Percentiles rank a stretch among this genome's conserved stretches.
Conservation (phyloP, 768 basidiomycete genomes). For the Termitomyces titanicus region DNA sequence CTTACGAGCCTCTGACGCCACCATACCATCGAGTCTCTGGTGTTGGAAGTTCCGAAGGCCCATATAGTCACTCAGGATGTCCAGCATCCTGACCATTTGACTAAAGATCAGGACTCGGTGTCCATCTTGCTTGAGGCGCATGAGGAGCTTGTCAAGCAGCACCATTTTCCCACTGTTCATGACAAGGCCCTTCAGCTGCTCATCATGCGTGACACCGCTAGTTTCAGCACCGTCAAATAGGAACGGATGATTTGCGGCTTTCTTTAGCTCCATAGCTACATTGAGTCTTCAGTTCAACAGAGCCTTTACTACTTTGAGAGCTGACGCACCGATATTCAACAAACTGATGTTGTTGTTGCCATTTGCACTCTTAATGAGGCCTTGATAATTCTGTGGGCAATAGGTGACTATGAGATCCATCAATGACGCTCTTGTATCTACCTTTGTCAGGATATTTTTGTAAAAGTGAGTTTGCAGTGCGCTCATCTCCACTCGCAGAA, state of each 20-base stretch:
- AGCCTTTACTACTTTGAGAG: background rate
- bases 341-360: slow-evolving; percentile 90
- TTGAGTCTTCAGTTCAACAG: background rate
- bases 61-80: slow-evolving; percentile 99
- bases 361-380: slow-evolving; percentile 84
- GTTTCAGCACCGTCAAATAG: slow-evolving; percentile 95
- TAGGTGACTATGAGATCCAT: background rate
- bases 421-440: slow-evolving; percentile 16
- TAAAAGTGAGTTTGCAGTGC: slow-evolving; percentile 96
- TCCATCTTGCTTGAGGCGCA: slow-evolving; percentile 82
- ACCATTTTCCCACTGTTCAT: slow-evolving; percentile 99
- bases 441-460: slow-evolving; percentile 96
- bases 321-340: slow-evolving; percentile 79
- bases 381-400: slow-evolving; percentile 80
- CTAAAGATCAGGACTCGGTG: slow-evolving; percentile 99
- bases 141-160: slow-evolving; percentile 93
- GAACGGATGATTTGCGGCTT: slow-evolving; percentile 97
- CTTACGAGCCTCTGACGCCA: slow-evolving; percentile 89
- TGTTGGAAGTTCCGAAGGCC: slow-evolving; percentile 82
- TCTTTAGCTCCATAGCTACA: slow-evolving; percentile 96
- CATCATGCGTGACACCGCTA: slow-evolving; percentile 57
- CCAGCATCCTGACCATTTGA: slow-evolving; percentile 98
- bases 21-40: slow-evolving; percentile 95
- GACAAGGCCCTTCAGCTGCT: slow-evolving; percentile 91
- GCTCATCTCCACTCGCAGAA: slow-evolving; percentile 96